These are phyloP conservation scores for Fusarium sp. DNA, from an alignment of 2,329 filamentous ascomycete genomes.

Conservation along the genomic window DNA sequence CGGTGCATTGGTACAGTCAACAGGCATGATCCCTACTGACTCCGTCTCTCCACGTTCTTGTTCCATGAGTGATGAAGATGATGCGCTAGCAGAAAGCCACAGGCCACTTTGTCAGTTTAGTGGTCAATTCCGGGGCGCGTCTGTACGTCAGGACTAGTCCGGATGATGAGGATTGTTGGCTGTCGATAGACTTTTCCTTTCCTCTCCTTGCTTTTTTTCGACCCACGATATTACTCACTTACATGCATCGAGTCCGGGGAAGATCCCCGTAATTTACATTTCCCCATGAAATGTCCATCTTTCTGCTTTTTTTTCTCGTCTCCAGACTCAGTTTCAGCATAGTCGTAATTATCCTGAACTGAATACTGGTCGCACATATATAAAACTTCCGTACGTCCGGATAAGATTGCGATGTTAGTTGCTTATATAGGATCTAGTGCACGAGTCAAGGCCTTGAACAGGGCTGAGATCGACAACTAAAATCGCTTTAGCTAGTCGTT, in stretches of 20 bases:
- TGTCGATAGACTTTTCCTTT: background rate
- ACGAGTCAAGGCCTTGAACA: constrained; percentile 5
- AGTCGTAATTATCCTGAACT: background rate
- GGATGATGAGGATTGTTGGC: background rate
- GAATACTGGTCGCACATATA: background rate
- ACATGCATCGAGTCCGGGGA: background rate
- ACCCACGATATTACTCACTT: background rate
- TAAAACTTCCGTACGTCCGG: background rate
- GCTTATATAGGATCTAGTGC: background rate
- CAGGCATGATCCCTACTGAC: constrained; percentile 5
- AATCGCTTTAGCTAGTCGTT: background rate
- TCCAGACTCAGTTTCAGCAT: background rate
- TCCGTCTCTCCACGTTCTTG: background rate
- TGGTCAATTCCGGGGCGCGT: background rate
- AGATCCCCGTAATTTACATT: background rate
- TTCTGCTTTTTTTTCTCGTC: background rate
- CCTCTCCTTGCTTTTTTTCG: background rate
- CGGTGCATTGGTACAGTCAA: background rate
- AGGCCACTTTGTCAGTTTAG: background rate
- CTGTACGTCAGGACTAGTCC: background rate
- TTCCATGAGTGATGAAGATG: background rate
- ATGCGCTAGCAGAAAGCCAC: background rate
- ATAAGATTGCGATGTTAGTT: background rate
- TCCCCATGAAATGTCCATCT: background rate
- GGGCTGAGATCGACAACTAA: constrained; percentile 12